A percentile compares a stretch with the other conserved stretches of the same genome.
Evolutionary conservation across 2,329 filamentous ascomycete genomes (phyloP).

Genomic region (Fusarium coffeatum): DNA sequence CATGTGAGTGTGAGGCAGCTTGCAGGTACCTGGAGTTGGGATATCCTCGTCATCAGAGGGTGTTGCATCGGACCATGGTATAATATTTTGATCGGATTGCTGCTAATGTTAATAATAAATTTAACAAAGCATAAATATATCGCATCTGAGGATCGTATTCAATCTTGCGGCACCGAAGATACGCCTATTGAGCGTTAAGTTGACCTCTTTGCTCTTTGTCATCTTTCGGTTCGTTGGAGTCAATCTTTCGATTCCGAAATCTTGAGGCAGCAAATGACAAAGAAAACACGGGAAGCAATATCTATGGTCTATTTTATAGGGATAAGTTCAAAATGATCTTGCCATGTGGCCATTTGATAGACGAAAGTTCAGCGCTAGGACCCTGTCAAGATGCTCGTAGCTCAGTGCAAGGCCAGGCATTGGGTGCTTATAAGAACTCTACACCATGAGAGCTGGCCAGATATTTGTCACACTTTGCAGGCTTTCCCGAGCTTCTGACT

Average conservation of each 20-base stretch:
- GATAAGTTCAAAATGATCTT: neutral
- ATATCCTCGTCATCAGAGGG: no score
- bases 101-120: neutral
- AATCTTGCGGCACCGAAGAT: neutral
- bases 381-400: no score
- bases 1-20: neutral
- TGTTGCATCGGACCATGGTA: no score
- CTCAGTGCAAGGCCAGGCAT: neutral
- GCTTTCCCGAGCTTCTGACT: neutral
- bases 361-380: neutral
- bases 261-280: neutral
- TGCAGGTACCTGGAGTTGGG: neutral
- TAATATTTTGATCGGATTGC: neutral
- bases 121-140: neutral
- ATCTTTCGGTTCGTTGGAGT: neutral
- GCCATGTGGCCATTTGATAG: neutral
- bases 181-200: neutral
- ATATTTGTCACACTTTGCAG: neutral
- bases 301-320: neutral
- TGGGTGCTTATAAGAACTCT: neutral
- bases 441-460: neutral
- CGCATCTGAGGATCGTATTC: neutral
- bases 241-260: neutral
- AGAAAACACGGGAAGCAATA: neutral
- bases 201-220: neutral